Evolutionary conservation across 78 protist genomes (phyloP).

Genomic region (slime mould (Dictyostelium discoideum)): DNA sequence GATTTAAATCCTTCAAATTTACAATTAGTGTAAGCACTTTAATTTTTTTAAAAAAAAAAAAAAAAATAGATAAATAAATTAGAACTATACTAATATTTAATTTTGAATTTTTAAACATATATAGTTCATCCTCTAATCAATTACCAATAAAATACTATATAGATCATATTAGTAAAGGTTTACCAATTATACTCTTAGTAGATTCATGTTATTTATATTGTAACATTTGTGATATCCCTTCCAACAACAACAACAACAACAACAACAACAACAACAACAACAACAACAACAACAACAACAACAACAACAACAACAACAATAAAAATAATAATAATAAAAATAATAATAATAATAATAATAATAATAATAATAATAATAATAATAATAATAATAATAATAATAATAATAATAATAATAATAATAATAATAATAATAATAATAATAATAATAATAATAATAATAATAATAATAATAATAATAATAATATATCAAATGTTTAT

Average conservation of each 20-base stretch:
- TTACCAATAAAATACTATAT: constrained; percentile 12
- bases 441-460: not conserved
- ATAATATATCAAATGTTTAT: not conserved
- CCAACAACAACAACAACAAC: not conserved
- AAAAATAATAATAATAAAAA: too few species aligned
- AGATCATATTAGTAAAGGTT: not conserved
- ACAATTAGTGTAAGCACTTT: not conserved
- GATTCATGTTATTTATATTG: constrained; percentile 12
- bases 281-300: not conserved
- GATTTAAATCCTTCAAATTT: not conserved
- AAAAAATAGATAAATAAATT: not conserved
- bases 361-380: not conserved
- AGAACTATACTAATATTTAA: not conserved
- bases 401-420: too few species aligned
- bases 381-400: not conserved
- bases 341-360: not conserved
- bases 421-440: not conserved
- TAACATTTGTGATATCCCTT: constrained; percentile 6
- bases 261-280: not conserved
- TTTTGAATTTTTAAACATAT: too few species aligned
- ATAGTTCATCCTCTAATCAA: not conserved
- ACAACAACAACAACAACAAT: not conserved
- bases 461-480: not conserved
- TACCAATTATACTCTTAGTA: constrained; percentile 38
- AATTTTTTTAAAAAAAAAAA: not conserved